Base-by-base conservation (phyloP, 1,284 basidiomycete genomes). In the Veloboletus limbatus region DNA sequence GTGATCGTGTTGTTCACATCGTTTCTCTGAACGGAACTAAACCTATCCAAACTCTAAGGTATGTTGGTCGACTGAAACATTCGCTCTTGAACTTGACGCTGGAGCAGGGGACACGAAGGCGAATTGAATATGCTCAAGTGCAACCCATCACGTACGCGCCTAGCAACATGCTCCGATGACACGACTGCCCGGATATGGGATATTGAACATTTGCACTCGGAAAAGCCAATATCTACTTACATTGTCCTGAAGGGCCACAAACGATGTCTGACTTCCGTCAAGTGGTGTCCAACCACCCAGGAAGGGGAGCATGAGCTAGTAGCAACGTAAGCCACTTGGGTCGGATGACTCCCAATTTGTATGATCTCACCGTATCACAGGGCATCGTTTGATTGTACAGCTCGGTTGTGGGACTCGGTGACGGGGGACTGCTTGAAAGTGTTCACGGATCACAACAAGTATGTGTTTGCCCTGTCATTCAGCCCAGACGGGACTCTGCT, bases 121-220 rank as follows among this genome's bases (percentile, higher is more conserved):
- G 90, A 92, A 64, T 77, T 92, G 53, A 92, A 90, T 57, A 81
- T 85, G 59, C 76, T 92, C 49, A 83, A 82, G 59, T 79, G 77
- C 58, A 88, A 86, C 51, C 72, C 79, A 11, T 72, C 76, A 26
- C 71, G 75, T 26, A 88, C 83, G 20, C 74, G 77, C 41, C 60
- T 92, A 39, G 88, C 87, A 27, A 86, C 88, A 3, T 87, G 86
- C 62, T 87, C 88, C 1, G 89, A 92, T 59, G 90, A 92, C 54
- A 69, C 70, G 46, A 87, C 85, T 1, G 83, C 85, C 21, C 80
- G 86, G 25, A 76, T 92, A 57, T 92, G 88, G 88, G 76, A 78
- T 45, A 67, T 88, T 25, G 67, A 69, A 39, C 59, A 59, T 16
- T 14, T 51, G 14, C 61, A 62, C 28, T 49, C 54, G 24, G 66